Evolutionary conservation across 2,329 filamentous ascomycete genomes (phyloP).

Genomic region (Daldinia sp.): DNA sequence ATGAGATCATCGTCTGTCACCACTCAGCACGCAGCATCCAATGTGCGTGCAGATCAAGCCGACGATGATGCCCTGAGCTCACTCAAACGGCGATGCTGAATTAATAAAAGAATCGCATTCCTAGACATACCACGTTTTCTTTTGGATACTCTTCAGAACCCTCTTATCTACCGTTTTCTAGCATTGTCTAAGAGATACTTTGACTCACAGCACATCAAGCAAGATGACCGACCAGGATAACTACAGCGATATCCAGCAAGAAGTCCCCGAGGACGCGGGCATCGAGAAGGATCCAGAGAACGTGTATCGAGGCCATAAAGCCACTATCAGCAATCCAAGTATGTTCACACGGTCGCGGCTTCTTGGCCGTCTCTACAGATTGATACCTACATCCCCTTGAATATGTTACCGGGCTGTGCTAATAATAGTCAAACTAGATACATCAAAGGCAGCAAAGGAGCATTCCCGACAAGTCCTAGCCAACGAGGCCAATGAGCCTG

Average conservation of each 20-base stretch:
- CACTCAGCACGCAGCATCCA: not conserved
- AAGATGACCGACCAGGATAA: slow-evolving; percentile 31
- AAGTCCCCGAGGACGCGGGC: slow-evolving; percentile 13
- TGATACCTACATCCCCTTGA: not conserved
- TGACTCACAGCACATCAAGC: not conserved
- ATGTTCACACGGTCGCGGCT: not conserved
- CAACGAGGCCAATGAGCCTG: slow-evolving; percentile 11
- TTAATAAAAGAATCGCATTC: slow-evolving; percentile 7
- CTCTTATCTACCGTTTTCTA: not conserved
- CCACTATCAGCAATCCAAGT: slow-evolving; percentile 31
- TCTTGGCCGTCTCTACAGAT: not conserved
- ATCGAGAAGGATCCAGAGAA: slow-evolving; percentile 23
- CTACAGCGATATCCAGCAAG: slow-evolving; percentile 35
- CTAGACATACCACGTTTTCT: too few species aligned
- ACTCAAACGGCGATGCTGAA: not conserved
- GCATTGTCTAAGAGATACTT: not conserved
- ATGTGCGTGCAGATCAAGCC: not conserved
- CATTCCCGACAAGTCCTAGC: slow-evolving; percentile 17
- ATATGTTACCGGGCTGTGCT: not conserved
- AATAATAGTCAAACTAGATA: slow-evolving; percentile 4
- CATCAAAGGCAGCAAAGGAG: slow-evolving; percentile 24
- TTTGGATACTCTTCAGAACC: not conserved
- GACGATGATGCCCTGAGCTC: not conserved
- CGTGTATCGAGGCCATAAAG: slow-evolving; percentile 27
- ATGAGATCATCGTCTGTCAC: slow-evolving; percentile 24